Percentiles rank a stretch among this genome's conserved stretches.
Conservation (phyloP, 306 rosid species). For the Cajanus cajan region DNA sequence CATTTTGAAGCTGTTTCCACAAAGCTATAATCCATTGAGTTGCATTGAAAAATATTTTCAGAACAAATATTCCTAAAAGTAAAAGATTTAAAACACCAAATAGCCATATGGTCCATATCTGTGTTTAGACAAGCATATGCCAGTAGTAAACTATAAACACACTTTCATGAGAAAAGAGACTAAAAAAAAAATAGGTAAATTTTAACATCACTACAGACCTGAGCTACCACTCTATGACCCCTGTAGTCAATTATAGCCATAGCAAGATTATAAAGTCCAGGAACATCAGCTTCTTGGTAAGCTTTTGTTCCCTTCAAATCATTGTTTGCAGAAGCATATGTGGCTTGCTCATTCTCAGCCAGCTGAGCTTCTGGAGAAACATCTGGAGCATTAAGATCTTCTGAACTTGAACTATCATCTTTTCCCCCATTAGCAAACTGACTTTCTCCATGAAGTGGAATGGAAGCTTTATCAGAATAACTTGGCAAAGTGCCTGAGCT, state of each 20-base stretch:
- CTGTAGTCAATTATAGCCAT: constrained; percentile 97
- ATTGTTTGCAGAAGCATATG: constrained; percentile 98
- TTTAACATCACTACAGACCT: constrained; percentile 55
- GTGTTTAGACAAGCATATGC: constrained; percentile 10
- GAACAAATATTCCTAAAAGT: not conserved
- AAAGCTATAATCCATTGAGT: not conserved
- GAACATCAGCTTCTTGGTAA: constrained; percentile 97
- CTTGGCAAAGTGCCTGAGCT: constrained; percentile 35
- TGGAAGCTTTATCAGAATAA: constrained; percentile 52
- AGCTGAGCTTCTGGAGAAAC: constrained; percentile 60
- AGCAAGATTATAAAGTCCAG: constrained; percentile 92
- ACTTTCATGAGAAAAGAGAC: not conserved
- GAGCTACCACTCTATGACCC: constrained; percentile 99
- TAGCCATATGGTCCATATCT: not conserved
- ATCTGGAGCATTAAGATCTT: constrained; percentile 53
- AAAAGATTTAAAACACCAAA: not conserved
- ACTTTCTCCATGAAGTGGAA: constrained; percentile 40
- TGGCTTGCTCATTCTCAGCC: constrained; percentile 95
- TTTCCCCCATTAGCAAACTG: constrained; percentile 62
- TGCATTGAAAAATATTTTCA: not conserved
- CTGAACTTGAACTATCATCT: constrained; percentile 38
- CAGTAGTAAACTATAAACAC: not conserved
- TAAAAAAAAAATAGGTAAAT: not conserved
- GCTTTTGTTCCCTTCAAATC: constrained; percentile 99
- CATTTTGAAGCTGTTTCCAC: not conserved